phyloP scores from a whole-genome alignment of 225 moss, liverwort and hornwort genomes.

The Thuidium tamariscinum region DNA sequence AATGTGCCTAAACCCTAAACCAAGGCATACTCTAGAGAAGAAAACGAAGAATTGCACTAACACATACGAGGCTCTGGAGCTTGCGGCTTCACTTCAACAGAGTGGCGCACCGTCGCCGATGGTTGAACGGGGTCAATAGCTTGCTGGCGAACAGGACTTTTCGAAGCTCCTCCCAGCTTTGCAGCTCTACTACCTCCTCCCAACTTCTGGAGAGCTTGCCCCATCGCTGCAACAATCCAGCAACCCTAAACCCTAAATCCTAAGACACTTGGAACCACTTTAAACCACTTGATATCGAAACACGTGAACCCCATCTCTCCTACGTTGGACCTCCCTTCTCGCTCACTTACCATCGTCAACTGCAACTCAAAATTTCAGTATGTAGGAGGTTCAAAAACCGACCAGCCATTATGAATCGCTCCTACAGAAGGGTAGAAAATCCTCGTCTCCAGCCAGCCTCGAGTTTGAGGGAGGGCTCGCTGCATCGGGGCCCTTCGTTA shows the following conservation, averaged over 20 bases:
- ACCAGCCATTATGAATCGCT: too few species aligned
- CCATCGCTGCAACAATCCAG: constrained; percentile 22
- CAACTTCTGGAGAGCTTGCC: constrained; percentile 52
- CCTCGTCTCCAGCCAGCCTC: too few species aligned
- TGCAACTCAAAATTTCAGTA: not conserved
- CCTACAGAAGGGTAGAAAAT: too few species aligned
- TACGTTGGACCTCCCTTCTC: not conserved
- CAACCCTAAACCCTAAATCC: not conserved
- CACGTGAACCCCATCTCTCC: not conserved
- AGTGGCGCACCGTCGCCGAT: constrained; percentile 26
- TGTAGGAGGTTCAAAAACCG: too few species aligned
- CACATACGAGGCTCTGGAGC: constrained; percentile 64
- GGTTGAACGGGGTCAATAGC: not conserved
- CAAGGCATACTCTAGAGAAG: not conserved
- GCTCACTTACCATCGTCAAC: not conserved
- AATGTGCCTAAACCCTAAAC: not conserved
- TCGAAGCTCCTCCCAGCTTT: not conserved
- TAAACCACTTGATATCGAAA: not conserved
- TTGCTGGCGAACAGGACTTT: not conserved
- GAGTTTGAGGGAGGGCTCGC: too few species aligned
- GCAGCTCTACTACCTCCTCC: constrained; percentile 4
- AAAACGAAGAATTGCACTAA: not conserved
- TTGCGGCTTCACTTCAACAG: constrained; percentile 50
- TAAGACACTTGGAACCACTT: not conserved
- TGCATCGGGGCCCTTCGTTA: too few species aligned